Evolutionary conservation across 1,139 yeast species (phyloP), one percentile per base, ranked within the genome.

Genomic region (Scheffersomyces lignicola): DNA sequence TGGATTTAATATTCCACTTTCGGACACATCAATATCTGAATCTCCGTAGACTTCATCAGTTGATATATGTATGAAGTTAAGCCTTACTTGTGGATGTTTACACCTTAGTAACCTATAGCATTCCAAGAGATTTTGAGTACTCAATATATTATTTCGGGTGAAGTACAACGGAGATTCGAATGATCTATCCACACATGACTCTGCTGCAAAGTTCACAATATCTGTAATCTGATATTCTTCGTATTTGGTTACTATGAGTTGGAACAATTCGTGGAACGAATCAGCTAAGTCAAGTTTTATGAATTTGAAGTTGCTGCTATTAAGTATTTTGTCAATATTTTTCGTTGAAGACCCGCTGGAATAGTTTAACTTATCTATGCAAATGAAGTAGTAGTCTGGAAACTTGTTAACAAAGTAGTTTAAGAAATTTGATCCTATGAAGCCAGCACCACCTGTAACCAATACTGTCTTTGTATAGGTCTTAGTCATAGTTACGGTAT

Each of bases 41-140:
- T 66, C 71, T 1, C 83, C 83, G 42, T 78, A 78, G 1, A 78
- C 83, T 43, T 78, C 84, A 47, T 78, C 84, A 0, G 84, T 78
- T 3, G 83, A 78, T 42, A 78, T 60, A 47, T 78, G 82, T 3
- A 78, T 40, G 33, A 77, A 61, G 10, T 49, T 36, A 23, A 46
- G 40, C 11, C 12, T 18, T 8, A 33, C 22, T 9, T 22, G 16
- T 15, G 26, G 12, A 11, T 40, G 33, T n/a, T 37, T 37, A n/a
- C 13, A 20, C 3, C 39, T 39, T 7, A 48, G 31, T 10, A 44
- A 24, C 24, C 73, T 55, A 33, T 60, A 52, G 28, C 65, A 60
- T 49, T 78, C 83, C 11, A 78, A 56, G 18, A 78, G 43, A 24
- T 68, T 71, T 42, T 74, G 80, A 0, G 80, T 72, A 8, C 78